Conservation (phyloP, 495 filamentous ascomycete species). For the Lepidopterella palustris region DNA sequence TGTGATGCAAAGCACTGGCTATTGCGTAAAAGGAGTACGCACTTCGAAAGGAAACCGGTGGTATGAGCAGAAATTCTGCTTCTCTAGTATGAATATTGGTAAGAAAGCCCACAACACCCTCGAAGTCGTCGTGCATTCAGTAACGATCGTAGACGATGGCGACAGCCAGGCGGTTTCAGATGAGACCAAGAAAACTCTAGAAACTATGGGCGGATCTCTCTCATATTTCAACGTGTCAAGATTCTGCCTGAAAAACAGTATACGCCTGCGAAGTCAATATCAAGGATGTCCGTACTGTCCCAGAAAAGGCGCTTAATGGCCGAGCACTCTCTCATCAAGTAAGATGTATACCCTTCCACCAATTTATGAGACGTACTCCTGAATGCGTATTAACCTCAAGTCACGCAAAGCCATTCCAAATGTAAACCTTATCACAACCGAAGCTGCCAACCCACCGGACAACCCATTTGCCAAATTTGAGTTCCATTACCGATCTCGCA, state of each 20-base stretch:
- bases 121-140: not conserved
- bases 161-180: not conserved
- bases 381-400: no score
- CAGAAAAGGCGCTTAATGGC: constrained; percentile 20
- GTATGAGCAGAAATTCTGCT: not conserved
- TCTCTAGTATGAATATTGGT: not conserved
- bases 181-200: not conserved
- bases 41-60: not conserved
- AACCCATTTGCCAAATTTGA: constrained; percentile 18
- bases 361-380: no score
- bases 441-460: not conserved
- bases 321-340: constrained; percentile 13
- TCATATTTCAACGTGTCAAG: not conserved
- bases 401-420: not conserved
- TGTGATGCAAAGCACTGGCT: not conserved
- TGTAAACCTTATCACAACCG: not conserved
- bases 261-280: not conserved
- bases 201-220: not conserved
- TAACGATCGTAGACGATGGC: not conserved
- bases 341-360: not conserved
- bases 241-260: not conserved
- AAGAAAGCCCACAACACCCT: not conserved
- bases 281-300: not conserved
- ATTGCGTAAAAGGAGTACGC: not conserved
- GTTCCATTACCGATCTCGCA: constrained; percentile 18